These are phyloP conservation scores for Fraxinus paxiana DNA, from an alignment of 305 asterid genomes.

Conservation along the genomic window DNA sequence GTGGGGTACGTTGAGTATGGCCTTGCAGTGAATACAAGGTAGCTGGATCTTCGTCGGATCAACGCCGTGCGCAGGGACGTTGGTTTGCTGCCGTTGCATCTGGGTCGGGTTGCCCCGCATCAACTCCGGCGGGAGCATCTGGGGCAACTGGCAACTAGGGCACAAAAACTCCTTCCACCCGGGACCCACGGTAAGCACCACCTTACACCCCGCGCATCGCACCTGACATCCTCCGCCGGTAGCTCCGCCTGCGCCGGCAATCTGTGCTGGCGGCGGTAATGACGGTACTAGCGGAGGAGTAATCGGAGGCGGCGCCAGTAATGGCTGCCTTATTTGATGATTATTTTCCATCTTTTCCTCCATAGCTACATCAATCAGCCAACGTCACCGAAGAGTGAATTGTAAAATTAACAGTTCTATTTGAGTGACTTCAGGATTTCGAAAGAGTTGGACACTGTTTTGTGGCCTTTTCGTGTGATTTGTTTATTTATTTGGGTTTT, in stretches of 20 bases:
- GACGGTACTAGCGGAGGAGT: conserved; percentile 38
- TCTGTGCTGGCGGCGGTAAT: conserved; percentile 36
- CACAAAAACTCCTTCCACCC: conserved; percentile 82
- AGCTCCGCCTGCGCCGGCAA: conserved; percentile 32
- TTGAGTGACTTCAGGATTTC: conserved; percentile 16
- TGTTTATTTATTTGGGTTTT: conserved; percentile 28
- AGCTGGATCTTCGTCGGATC: conserved; percentile 98
- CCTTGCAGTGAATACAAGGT: conserved; percentile 88
- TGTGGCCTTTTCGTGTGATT: conserved; percentile 13
- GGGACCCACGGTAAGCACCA: conserved; percentile 66
- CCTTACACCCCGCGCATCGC: conserved; percentile 91
- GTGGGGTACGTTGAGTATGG: conserved; percentile 84
- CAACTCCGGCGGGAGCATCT: conserved; percentile 94
- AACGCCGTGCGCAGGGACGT: conserved; percentile 71
- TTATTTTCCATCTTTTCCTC: neutral
- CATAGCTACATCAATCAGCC: neutral
- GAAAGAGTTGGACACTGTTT: conserved; percentile 28
- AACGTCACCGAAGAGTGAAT: neutral
- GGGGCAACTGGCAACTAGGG: conserved; percentile 90
- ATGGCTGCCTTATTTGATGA: conserved; percentile 62
- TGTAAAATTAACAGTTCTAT: neutral
- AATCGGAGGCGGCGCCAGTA: conserved; percentile 26
- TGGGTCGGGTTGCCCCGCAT: conserved; percentile 42
- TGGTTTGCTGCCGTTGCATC: conserved; percentile 38
- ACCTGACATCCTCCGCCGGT: conserved; percentile 69